These are phyloP conservation scores for Iris macrosiphon DNA, from an alignment of 106 monocot genomes.

Conservation along the genomic window DNA sequence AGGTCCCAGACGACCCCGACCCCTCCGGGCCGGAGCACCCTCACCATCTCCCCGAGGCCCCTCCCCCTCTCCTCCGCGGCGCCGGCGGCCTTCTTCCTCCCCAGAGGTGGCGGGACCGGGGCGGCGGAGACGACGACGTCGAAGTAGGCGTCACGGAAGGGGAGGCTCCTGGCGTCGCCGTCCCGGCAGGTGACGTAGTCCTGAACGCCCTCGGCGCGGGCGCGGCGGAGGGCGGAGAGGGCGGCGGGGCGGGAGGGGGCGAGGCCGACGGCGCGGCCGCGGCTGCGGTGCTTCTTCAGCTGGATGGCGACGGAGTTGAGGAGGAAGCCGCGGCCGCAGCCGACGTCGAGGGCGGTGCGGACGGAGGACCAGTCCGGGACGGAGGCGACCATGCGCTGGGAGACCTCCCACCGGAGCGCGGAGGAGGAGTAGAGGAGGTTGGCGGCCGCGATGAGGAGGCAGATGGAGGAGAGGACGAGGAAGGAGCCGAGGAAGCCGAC, in stretches of 20 bases:
- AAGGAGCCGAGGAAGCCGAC: constrained; percentile 22
- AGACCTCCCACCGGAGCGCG: constrained; percentile 46
- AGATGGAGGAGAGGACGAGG: constrained; percentile 26
- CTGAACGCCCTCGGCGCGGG: constrained; percentile 55
- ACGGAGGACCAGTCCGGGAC: constrained; percentile 71
- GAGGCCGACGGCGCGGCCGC: constrained; percentile 58
- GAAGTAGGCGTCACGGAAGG: constrained; percentile 49
- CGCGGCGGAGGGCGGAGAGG: constrained; percentile 42
- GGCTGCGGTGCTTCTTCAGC: constrained; percentile 44
- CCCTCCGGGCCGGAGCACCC: constrained; percentile 57
- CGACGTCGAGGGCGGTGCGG: constrained; percentile 61
- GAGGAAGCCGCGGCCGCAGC: constrained; percentile 58
- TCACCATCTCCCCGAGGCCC: constrained; percentile 45
- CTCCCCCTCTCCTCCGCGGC: constrained; percentile 35
- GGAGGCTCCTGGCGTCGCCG: constrained; percentile 42
- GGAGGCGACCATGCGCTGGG: constrained; percentile 44
- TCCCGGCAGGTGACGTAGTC: constrained; percentile 75
- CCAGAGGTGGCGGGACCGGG: constrained; percentile 24
- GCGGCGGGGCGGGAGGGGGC: constrained; percentile 25
- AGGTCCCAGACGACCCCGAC: constrained; percentile 57
- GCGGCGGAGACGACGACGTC: constrained; percentile 61
- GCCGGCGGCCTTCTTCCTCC: too few relatives aligned
- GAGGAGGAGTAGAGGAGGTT: constrained; percentile 47
- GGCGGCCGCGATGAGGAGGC: constrained; percentile 47
- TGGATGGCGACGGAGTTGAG: constrained; percentile 50